phyloP scores from a whole-genome alignment of 352 stramenopile species.

The Plasmopara muralis region DNA sequence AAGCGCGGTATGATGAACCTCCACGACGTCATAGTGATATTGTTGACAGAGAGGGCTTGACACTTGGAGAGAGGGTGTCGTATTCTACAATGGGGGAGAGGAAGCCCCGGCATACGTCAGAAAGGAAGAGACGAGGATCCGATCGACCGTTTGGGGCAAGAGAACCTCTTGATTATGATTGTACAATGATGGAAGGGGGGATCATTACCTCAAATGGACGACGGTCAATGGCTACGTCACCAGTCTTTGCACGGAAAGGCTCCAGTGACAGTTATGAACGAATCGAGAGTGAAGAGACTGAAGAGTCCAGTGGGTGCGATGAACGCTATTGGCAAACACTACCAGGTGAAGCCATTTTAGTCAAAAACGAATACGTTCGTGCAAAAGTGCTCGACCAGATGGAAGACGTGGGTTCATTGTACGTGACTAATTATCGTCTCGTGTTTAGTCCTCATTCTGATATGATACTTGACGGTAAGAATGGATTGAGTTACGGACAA shows the following conservation, averaged over 20 bases:
- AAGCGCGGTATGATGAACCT: slow-evolving; percentile 18
- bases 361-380: slow-evolving; percentile 54
- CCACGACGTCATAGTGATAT: slow-evolving; percentile 26
- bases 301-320: slow-evolving; percentile 15
- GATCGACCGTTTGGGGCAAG: slow-evolving; percentile 8
- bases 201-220: slow-evolving; percentile 29
- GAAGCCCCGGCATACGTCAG: slow-evolving; percentile 6
- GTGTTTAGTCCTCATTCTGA: slow-evolving; percentile 51
- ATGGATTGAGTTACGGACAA: slow-evolving; percentile 20
- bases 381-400: slow-evolving; percentile 46
- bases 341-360: slow-evolving; percentile 56
- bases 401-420: slow-evolving; percentile 51
- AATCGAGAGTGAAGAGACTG: slow-evolving; percentile 23
- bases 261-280: slow-evolving; percentile 12
- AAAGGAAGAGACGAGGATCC: slow-evolving; percentile 11
- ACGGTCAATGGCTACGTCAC: slow-evolving; percentile 7
- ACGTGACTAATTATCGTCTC: slow-evolving; percentile 76
- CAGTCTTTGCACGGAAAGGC: slow-evolving; percentile 3
- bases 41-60: slow-evolving; percentile 5
- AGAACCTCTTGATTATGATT: slow-evolving; percentile 4
- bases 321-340: slow-evolving; percentile 40
- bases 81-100: slow-evolving; percentile 2
- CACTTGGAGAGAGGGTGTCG: slow-evolving; percentile 20
- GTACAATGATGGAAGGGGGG: slow-evolving; percentile 18
- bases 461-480: slow-evolving; percentile 6